A percentile compares a stretch with the other conserved stretches of the same genome.
Evolutionary conservation across 306 rosid species (phyloP).

Genomic region (Comarum palustre): DNA sequence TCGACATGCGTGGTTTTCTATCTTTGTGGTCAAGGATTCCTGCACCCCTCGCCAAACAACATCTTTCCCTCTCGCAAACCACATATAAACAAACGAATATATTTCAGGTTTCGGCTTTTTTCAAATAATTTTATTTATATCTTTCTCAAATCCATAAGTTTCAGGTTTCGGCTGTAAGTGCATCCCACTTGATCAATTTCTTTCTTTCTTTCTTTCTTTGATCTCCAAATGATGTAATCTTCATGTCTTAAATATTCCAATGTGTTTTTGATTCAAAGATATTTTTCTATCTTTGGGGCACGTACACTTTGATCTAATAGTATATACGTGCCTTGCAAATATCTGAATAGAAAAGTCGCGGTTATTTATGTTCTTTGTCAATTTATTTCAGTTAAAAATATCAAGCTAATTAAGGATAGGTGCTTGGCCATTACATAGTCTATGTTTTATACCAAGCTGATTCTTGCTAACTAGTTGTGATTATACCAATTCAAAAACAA

Average conservation of each 20-base stretch:
- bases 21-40: conserved; percentile 54
- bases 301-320: background rate
- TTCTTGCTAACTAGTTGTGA: background rate
- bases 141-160: too few species aligned
- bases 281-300: background rate
- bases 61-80: conserved; percentile 29
- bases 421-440: background rate
- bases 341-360: background rate
- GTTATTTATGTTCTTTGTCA: too few species aligned
- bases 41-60: conserved; percentile 46
- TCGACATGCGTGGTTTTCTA: conserved; percentile 23
- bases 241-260: background rate
- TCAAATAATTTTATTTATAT: too few species aligned
- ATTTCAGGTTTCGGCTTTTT: background rate
- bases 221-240: conserved; percentile 5
- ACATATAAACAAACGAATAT: background rate
- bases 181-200: background rate
- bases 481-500: background rate
- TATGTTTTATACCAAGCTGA: background rate
- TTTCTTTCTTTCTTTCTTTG: background rate
- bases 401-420: background rate
- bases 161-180: conserved; percentile 1
- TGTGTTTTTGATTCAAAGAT: background rate
- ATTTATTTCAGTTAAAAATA: too few species aligned
- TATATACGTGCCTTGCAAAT: background rate